Base-by-base conservation (phyloP, 768 basidiomycete genomes). In the Fomitopsis serialis region DNA sequence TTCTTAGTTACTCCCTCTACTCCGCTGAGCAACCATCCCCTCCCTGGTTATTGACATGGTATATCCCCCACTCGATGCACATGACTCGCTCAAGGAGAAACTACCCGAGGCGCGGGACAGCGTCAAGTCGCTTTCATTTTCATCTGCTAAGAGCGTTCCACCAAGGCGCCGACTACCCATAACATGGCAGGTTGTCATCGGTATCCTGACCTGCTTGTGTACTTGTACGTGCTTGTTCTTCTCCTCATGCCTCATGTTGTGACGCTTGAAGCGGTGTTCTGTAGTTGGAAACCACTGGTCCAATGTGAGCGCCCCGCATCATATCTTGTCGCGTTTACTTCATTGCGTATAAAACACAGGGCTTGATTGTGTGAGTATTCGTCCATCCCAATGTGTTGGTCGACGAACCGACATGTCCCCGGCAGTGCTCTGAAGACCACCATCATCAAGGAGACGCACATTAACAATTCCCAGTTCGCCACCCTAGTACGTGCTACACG, bases 381-480 rank as follows among this genome's bases (percentile, higher is more conserved):
- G 7, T 19, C 19, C 37, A 40, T 40, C 13, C 37, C 4, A 45
- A 34, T 40, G n/a, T n/a, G 35, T 22, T 34, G 15, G 7, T 50
- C 10, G 36, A 29, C 13, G 35, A 15, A 25, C n/a, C 23, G 48
- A 25, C 44, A 11, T 35, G 42, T 17, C 7, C 13, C 48, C 21
- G 23, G 1, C 48, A 73, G 72, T 22, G 61, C 74, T 2, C 57
- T 72, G 52, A 75, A 73, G 59, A 74, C 73, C 8, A 75, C 73
- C 8, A 74, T 75, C 60, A 71, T 73, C 51, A 70, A 70, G 35
- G 67, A 72, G 57, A 65, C 69, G 1, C 56, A 73, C 27, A 73
- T 75, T 61, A 75, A 75, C 60, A 74, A 75, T 58, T 73, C 74
- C 2, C 64, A 74, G 52, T 75, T 75, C 54, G 72, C 74, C 10